Percentiles rank a stretch among this genome's conserved stretches.
Conservation (phyloP, 805 yeast species). For the Candida ovalis region DNA sequence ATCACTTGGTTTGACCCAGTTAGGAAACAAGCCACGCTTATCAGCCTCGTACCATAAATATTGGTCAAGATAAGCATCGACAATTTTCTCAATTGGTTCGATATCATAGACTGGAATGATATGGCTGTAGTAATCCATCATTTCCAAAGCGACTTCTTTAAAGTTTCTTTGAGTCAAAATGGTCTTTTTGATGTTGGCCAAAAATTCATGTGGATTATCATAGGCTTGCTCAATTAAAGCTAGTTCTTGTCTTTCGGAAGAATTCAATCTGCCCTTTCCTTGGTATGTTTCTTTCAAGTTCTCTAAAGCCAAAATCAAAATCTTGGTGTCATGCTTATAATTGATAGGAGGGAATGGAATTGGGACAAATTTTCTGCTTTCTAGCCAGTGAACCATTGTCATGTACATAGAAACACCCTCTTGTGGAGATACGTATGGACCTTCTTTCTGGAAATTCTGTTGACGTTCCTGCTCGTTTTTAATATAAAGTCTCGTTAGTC, state of each 20-base stretch:
- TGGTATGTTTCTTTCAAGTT: slow-evolving; percentile 77
- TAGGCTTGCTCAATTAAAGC: slow-evolving; percentile 94
- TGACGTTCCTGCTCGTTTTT: slow-evolving; percentile 91
- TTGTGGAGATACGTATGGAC: slow-evolving; percentile 80
- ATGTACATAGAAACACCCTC: slow-evolving; percentile 87
- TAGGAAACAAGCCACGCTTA: slow-evolving; percentile 81
- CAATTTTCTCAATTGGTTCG: slow-evolving; percentile 91
- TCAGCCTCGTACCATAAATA: slow-evolving; percentile 96
- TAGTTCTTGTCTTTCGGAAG: slow-evolving; percentile 86
- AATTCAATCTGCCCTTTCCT: slow-evolving; percentile 72
- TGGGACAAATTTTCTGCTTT: slow-evolving; percentile 74
- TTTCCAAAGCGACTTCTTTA: slow-evolving; percentile 79
- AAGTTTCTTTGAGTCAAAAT: slow-evolving; percentile 86
- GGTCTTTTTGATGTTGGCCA: slow-evolving; percentile 78
- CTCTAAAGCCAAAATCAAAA: slow-evolving; percentile 85
- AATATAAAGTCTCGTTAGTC: slow-evolving; percentile 88
- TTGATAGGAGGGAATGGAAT: slow-evolving; percentile 92
- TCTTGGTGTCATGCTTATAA: slow-evolving; percentile 90
- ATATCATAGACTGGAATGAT: slow-evolving; percentile 82
- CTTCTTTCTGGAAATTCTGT: slow-evolving; percentile 69
- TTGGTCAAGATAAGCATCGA: slow-evolving; percentile 94
- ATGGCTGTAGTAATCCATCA: slow-evolving; percentile 88
- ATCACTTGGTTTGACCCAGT: slow-evolving; percentile 95
- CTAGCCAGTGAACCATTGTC: slow-evolving; percentile 90
- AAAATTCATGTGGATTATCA: slow-evolving; percentile 92